Evolutionary conservation across 2,329 filamentous ascomycete species (phyloP).

Genomic region (Xylariomycetidae sp.): DNA sequence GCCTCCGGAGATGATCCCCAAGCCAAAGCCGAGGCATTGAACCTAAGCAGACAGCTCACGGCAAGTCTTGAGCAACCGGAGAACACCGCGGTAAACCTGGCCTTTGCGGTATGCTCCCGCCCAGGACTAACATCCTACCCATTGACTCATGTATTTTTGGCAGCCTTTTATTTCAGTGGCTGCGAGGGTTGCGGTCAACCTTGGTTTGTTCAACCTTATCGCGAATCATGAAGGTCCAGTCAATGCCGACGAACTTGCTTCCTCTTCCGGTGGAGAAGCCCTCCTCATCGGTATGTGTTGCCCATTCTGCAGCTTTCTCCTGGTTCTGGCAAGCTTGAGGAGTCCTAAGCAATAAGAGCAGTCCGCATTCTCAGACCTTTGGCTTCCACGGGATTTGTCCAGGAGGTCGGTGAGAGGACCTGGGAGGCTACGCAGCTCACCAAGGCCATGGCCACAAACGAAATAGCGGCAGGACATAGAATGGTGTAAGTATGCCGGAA

Average conservation of each 20-base stretch:
- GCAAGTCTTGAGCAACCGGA: slow-evolving; percentile 10
- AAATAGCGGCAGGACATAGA: slow-evolving; percentile 20
- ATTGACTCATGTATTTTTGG: no score
- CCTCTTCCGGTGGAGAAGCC: slow-evolving; percentile 18
- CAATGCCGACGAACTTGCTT: slow-evolving; percentile 15
- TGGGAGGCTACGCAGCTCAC: slow-evolving; percentile 22
- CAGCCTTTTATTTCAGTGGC: slow-evolving; percentile 18
- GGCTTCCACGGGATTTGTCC: slow-evolving; percentile 17
- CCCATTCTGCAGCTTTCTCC: neutral
- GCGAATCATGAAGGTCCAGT: slow-evolving; percentile 6
- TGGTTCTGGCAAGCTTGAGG: no score
- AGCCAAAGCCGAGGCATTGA: slow-evolving; percentile 9
- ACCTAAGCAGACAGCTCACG: slow-evolving; percentile 8
- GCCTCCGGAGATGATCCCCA: slow-evolving; percentile 1
- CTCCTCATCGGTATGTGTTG: slow-evolving; percentile 17
- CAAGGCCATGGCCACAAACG: slow-evolving; percentile 20
- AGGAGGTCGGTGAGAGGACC: slow-evolving; percentile 16
- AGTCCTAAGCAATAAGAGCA: slow-evolving; percentile 1
- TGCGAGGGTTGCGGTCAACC: slow-evolving; percentile 16
- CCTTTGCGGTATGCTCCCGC: slow-evolving; percentile 15
- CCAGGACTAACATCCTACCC: no score
- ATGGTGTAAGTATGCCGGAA: slow-evolving; percentile 17
- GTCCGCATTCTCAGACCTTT: slow-evolving; percentile 19
- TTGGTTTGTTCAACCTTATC: slow-evolving; percentile 22
- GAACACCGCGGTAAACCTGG: slow-evolving; percentile 11